Percentiles rank a stretch among this genome's conserved stretches.
phyloP scores from a whole-genome alignment of 257 asterid genomes.

The Solanum corneliomulleri region DNA sequence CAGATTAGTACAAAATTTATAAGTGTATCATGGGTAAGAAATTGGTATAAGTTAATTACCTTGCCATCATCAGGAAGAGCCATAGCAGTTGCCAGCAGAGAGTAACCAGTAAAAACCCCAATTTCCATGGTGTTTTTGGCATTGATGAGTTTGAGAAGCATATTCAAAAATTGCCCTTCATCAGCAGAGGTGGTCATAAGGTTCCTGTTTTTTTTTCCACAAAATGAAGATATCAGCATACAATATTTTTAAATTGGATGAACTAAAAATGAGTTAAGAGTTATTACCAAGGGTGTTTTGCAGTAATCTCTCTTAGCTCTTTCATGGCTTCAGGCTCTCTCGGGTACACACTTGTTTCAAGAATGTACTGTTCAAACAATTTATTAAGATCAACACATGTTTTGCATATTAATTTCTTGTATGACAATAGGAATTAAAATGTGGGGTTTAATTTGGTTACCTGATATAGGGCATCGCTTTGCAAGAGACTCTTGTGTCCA shows the following conservation, averaged over 20 bases:
- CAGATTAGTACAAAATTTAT: background rate
- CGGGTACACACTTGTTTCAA: slow-evolving; percentile 45
- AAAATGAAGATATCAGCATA: background rate
- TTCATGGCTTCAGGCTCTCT: slow-evolving; percentile 34
- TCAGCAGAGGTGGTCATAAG: slow-evolving; percentile 51
- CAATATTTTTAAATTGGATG: background rate
- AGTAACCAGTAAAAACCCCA: slow-evolving; percentile 57
- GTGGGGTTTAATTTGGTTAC: background rate
- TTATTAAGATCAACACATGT: background rate
- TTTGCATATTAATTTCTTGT: background rate
- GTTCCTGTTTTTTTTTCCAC: slow-evolving; percentile 20
- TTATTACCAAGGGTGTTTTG: slow-evolving; percentile 6
- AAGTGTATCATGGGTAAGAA: too few relatives aligned
- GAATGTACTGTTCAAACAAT: slow-evolving; percentile 17
- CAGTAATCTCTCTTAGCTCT: slow-evolving; percentile 21
- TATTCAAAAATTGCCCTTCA: slow-evolving; percentile 39
- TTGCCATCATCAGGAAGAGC: slow-evolving; percentile 52
- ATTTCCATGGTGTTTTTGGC: slow-evolving; percentile 43
- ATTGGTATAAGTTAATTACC: slow-evolving; percentile 1
- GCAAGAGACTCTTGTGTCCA: slow-evolving; percentile 8
- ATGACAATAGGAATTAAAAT: background rate
- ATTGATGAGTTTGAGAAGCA: slow-evolving; percentile 46
- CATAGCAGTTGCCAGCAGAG: slow-evolving; percentile 48
- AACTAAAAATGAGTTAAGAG: background rate
- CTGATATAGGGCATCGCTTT: slow-evolving; percentile 11